phyloP scores from a whole-genome alignment of 2,329 filamentous ascomycete genomes.

The Fusarium camptoceras region DNA sequence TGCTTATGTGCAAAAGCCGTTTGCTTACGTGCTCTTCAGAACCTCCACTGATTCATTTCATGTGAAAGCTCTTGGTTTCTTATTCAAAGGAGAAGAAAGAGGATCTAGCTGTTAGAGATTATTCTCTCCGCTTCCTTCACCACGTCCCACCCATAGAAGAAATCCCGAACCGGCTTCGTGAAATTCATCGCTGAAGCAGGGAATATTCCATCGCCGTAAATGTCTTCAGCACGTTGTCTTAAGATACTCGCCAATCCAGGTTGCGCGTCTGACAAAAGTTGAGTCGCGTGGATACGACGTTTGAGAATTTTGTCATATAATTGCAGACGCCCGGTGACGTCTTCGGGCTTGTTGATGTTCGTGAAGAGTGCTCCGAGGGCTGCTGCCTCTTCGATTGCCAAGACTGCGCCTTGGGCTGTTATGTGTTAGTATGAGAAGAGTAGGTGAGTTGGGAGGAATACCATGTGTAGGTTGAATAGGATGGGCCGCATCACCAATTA shows the following conservation, averaged over 20 bases:
- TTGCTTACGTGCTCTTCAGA: no score
- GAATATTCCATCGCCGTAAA: neutral
- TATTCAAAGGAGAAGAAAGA: no score
- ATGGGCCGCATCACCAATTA: slow-evolving; percentile 8
- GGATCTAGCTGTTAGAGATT: neutral
- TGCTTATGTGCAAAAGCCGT: neutral
- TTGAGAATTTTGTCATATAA: neutral
- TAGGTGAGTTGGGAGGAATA: neutral
- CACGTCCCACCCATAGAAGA: slow-evolving; percentile 4
- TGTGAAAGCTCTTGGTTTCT: no score
- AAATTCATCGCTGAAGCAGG: neutral
- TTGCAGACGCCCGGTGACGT: fast-evolving
- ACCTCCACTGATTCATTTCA: no score
- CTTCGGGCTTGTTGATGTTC: fast-evolving
- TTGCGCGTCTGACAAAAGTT: neutral
- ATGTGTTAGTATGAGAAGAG: fast-evolving
- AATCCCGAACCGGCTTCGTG: neutral
- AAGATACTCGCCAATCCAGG: neutral
- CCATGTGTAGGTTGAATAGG: slow-evolving; percentile 7
- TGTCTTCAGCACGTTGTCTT: neutral
- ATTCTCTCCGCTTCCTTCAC: neutral
- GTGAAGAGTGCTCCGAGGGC: neutral
- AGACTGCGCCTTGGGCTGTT: slow-evolving; percentile 2
- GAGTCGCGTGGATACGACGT: neutral
- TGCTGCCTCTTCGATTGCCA: neutral